A percentile compares a stretch with the other conserved stretches of the same genome.
These are phyloP conservation scores for Coemansia sp. DNA, from an alignment of 192 early-diverging fungal species.

Conservation along the genomic window DNA sequence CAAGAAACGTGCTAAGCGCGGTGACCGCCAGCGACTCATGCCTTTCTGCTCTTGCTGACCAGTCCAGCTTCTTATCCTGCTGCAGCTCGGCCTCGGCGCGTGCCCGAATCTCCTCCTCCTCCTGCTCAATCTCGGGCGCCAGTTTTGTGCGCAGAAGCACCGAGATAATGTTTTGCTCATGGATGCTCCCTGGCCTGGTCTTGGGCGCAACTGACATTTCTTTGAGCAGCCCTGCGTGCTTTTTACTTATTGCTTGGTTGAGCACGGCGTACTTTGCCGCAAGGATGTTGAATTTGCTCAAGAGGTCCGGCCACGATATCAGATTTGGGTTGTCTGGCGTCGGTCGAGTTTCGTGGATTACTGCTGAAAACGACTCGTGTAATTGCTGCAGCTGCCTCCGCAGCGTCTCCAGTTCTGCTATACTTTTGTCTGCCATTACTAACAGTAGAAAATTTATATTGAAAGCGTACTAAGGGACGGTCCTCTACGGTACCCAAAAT, in stretches of 20 bases:
- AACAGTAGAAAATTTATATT: no score
- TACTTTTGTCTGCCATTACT: conserved; percentile 24
- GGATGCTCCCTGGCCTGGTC: conserved; percentile 34
- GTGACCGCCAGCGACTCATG: conserved; percentile 45
- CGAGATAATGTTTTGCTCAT: conserved; percentile 50
- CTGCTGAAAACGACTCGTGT: conserved; percentile 42
- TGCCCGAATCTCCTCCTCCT: conserved; percentile 42
- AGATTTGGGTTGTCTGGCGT: conserved; percentile 41
- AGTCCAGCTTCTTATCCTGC: conserved; percentile 27
- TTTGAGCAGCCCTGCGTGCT: conserved; percentile 34
- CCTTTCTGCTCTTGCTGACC: conserved; percentile 20
- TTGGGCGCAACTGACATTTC: conserved; percentile 47
- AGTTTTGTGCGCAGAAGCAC: conserved; percentile 54
- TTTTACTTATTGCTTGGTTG: conserved; percentile 37
- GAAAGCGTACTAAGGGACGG: no score
- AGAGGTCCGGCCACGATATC: conserved; percentile 48
- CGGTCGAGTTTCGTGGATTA: conserved; percentile 49
- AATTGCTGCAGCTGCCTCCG: conserved; percentile 54
- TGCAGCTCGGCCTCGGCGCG: conserved; percentile 23
- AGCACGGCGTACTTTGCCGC: conserved; percentile 49
- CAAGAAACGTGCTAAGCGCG: conserved; percentile 30
- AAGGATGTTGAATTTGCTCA: conserved; percentile 56
- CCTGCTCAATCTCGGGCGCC: conserved; percentile 52
- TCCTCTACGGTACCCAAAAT: no score
- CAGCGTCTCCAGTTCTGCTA: conserved; percentile 50